phyloP scores from a whole-genome alignment of 2,329 filamentous ascomycete genomes.

The Cladosporium velox region DNA sequence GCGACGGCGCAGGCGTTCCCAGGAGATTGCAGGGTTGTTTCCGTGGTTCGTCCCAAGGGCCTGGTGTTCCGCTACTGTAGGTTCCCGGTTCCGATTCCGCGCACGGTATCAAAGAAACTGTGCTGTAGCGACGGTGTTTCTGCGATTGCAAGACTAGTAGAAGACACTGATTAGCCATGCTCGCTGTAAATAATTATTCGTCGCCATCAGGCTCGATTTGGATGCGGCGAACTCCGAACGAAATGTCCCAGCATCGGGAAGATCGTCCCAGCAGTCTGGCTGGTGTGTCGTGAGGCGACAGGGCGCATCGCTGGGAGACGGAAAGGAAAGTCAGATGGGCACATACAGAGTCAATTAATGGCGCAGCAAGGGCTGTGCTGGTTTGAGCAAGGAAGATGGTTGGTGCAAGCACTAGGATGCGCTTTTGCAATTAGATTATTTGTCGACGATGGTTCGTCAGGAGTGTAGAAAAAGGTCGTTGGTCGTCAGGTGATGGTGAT shows the following conservation, averaged over 20 bases:
- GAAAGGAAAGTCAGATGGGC: constrained; percentile 10
- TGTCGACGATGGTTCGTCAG: neutral
- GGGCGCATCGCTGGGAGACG: constrained; percentile 10
- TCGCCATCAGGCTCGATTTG: neutral
- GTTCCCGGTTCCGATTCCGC: constrained; percentile 33
- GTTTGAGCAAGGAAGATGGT: constrained; percentile 18
- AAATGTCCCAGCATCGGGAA: neutral
- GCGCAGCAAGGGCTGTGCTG: constrained; percentile 15
- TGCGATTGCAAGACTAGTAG: constrained; percentile 20
- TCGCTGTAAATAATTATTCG: neutral
- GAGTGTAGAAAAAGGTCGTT: constrained; percentile 8
- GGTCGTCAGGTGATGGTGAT: constrained; percentile 16
- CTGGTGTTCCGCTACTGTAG: constrained; percentile 37
- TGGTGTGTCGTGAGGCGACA: constrained; percentile 10
- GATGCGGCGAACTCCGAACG: constrained; percentile 1
- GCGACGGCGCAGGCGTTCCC: constrained; percentile 39
- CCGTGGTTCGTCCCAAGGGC: constrained; percentile 35
- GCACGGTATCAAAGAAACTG: constrained; percentile 33
- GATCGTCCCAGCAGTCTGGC: constrained; percentile 12
- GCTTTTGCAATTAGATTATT: constrained; percentile 15
- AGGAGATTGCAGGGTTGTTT: constrained; percentile 41
- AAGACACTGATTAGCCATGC: constrained; percentile 15
- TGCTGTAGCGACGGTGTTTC: constrained; percentile 33
- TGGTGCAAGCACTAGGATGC: neutral
- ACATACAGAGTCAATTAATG: constrained; percentile 14